Base-by-base conservation (phyloP, 73 alveolate species). In the Paraurostyla sp. region DNA sequence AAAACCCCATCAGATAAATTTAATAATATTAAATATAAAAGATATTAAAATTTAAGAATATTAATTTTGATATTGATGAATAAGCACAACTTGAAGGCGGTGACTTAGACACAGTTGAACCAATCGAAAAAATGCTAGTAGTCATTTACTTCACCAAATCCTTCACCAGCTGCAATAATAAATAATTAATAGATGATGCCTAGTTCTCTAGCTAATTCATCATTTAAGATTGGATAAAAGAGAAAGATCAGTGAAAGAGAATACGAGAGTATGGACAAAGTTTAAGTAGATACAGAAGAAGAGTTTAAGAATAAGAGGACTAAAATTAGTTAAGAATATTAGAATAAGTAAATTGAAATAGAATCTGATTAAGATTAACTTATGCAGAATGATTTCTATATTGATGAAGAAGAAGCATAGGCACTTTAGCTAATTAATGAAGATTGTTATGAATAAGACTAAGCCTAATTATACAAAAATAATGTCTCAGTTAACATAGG, bases 81-180 rank as follows among this genome's bases (percentile, higher is more conserved):
- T 52, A 52, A 52, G 69, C 69, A 52, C 69, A 52, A 52, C 69
- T 52, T 35, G n/a, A n/a, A n/a, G n/a, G n/a, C n/a, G n/a, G n/a
- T n/a, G n/a, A n/a, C n/a, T n/a, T n/a, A n/a, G n/a, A n/a, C n/a
- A n/a, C n/a, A n/a, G n/a, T n/a, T n/a, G n/a, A n/a, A n/a, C n/a
- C n/a, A n/a, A n/a, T n/a, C n/a, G n/a, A n/a, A n/a, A n/a, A n/a
- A n/a, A n/a, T n/a, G n/a, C n/a, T n/a, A n/a, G 23, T 20, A 52
- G 33, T 4, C 11, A 13, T 11, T 20, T 52, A 9, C 30, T 11
- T 6, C 69, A 13, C 69, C 69, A 52, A 13, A 25, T 20, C 30
- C 69, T 4, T 9, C 35, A 52, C 30, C 7, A 52, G 13, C 57
- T 45, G 57, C 69, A 52, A 52, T 52, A 52, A 35, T 52, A 18